Percentiles rank a stretch among this genome's conserved stretches.
These are phyloP conservation scores for Schoenoplectus tabernaemontani DNA, from an alignment of 202 grass and related monocot genomes.

Conservation along the genomic window DNA sequence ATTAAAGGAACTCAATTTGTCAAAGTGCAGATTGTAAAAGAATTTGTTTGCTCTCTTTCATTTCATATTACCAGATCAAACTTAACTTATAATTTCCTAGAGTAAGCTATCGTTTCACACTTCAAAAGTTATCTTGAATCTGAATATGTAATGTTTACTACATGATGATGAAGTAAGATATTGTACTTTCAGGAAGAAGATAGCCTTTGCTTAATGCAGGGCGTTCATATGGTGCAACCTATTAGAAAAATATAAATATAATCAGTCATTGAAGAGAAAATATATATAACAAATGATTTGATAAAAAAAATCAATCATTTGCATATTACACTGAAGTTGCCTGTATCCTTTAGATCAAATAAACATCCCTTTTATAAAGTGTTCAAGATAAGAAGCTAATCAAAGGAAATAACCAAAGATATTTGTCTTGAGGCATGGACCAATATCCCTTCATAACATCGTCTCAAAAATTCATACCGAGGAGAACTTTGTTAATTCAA, in stretches of 20 bases:
- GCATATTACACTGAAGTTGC: background rate
- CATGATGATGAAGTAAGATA: background rate
- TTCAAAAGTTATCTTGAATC: background rate
- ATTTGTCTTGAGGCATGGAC: background rate
- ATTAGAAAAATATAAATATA: constrained; percentile 7
- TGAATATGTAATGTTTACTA: background rate
- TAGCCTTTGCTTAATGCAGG: constrained; percentile 96
- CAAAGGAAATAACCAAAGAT: background rate
- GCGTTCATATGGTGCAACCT: constrained; percentile 95
- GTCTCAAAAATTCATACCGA: background rate
- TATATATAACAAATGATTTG: background rate
- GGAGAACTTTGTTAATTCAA: background rate
- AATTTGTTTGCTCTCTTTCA: background rate
- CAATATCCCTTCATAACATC: background rate
- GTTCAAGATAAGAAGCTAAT: background rate
- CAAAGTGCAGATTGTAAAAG: background rate
- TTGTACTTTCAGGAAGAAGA: constrained; percentile 65
- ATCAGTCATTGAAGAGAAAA: background rate
- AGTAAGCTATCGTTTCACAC: background rate
- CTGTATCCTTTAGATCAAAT: background rate
- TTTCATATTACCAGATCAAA: background rate
- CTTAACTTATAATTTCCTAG: background rate
- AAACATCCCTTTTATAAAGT: background rate
- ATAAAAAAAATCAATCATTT: background rate
- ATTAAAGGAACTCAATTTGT: background rate